Evolutionary conservation across 225 moss, liverwort and hornwort species (phyloP).

Genomic region (Sphagnum tenellum): DNA sequence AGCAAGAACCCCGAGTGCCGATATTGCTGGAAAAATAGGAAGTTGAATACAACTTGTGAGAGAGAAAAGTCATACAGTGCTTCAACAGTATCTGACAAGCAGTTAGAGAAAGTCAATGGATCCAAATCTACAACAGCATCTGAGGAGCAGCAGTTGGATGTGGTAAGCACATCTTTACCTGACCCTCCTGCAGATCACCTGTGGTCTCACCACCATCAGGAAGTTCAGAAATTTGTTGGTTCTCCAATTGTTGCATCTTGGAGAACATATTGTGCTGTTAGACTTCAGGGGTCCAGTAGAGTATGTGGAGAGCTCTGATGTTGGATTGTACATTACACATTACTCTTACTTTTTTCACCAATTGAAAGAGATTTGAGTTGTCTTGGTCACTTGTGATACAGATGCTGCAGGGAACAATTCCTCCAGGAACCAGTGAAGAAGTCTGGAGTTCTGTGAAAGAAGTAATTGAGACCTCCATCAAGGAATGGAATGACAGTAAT

Average conservation of each 20-base stretch:
- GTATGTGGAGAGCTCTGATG: no score
- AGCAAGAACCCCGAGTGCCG: conserved; percentile 74
- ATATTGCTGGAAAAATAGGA: conserved; percentile 75
- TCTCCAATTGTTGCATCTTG: no score
- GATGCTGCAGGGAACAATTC: conserved; percentile 35
- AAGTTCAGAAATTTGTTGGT: no score
- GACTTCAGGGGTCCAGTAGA: no score
- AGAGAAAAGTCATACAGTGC: conserved; percentile 51
- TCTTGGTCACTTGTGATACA: no score
- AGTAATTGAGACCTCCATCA: conserved; percentile 57
- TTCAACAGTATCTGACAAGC: conserved; percentile 42
- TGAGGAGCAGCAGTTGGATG: conserved; percentile 54
- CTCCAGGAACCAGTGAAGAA: conserved; percentile 38
- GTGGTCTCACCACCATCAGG: no score
- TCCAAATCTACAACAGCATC: conserved; percentile 40
- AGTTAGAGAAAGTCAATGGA: conserved; percentile 48
- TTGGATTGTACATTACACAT: no score
- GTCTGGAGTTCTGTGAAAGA: conserved; percentile 54
- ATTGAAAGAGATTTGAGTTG: no score
- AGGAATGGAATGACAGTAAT: conserved; percentile 66
- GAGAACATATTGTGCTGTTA: no score
- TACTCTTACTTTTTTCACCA: no score
- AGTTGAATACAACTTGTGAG: conserved; percentile 75
- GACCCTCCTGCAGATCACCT: no score
- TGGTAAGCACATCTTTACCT: conserved; percentile 28